Base-by-base conservation (phyloP, 768 basidiomycete genomes). In the Nidularia pulvinata region DNA sequence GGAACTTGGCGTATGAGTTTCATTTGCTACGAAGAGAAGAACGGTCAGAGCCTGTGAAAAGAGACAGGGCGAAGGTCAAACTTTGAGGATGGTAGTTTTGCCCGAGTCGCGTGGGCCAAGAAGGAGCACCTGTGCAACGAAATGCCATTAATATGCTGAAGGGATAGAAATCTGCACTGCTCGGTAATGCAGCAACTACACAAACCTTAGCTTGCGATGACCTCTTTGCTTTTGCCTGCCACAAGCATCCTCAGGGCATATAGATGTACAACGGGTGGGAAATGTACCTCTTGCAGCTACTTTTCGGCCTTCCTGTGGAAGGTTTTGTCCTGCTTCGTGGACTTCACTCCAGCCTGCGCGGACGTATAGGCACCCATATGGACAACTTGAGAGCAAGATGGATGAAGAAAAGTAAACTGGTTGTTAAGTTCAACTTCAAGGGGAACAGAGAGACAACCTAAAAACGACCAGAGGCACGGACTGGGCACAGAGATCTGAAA, bases 61-160 rank as follows among this genome's bases (percentile, higher is more conserved):
- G 46, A 30, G n/a, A 44, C 25, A 19, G 30, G 25, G 22, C 5
- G 7, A 6, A 9, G 22, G 50, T 11, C 66, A 44, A 56, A 88
- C 89, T 78, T 94, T 95, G 68, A 95, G 80, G 63, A 97, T 81
- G 7, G 95, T 98, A 5, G 90, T 92, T 71, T 97, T 98, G 25
- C 95, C 95, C 33, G 89, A 91, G 66, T 96, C 95, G 32, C 95
- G 95, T 43, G 95, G 95, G 43, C 95, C 95, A 37, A 98, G 79
- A 22, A 98, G 78, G 48, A 98, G 77, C 13, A 97, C 87, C 89
- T 95, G 56, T 16, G 52, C 5, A 16, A 16, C 14, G 16, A 9
- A 30, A 9, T 11, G 25, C 45, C 30, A n/a, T 11, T 49, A 34
- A 33, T 4, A 11, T 22, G 39, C n/a, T 30, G 16, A 34, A 44